Conservation (phyloP, 352 stramenopile genomes). For the Phytopythium vexans region DNA sequence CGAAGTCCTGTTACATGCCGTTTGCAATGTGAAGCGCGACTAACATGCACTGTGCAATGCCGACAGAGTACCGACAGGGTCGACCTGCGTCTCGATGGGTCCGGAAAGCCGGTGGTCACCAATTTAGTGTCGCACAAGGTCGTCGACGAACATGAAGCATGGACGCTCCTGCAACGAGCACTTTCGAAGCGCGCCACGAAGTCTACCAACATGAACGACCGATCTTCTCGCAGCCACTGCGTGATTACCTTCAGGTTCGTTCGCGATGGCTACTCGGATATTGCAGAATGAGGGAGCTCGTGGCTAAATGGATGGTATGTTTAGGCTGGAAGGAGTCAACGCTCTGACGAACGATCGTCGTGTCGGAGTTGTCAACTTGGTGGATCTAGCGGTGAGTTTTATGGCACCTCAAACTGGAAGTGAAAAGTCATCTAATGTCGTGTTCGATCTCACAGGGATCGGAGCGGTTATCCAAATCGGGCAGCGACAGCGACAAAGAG, state of each 20-base stretch:
- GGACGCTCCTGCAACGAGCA: constrained; percentile 58
- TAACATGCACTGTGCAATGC: neutral
- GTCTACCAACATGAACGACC: constrained; percentile 82
- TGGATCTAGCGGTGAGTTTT: constrained; percentile 71
- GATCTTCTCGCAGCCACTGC: constrained; percentile 81
- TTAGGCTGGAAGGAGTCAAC: constrained; percentile 63
- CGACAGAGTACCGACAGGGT: constrained; percentile 62
- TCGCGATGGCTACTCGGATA: no score
- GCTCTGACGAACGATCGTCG: constrained; percentile 48
- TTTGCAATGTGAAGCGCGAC: neutral
- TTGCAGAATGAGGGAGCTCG: no score
- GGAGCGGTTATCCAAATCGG: constrained; percentile 77
- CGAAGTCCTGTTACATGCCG: constrained; percentile 1
- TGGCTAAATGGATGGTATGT: neutral
- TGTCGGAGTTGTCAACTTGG: constrained; percentile 70
- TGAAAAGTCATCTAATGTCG: neutral
- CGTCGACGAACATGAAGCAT: constrained; percentile 55
- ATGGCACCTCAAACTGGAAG: neutral
- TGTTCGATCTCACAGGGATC: constrained; percentile 47
- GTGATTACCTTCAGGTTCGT: constrained; percentile 79
- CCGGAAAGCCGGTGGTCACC: constrained; percentile 58
- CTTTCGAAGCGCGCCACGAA: constrained; percentile 71
- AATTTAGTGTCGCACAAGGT: constrained; percentile 67
- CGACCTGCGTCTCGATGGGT: constrained; percentile 60
- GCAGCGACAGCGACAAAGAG: constrained; percentile 69